Evolutionary conservation across 2,329 filamentous ascomycete species (phyloP).

Genomic region (Monosporascus cannonballus): DNA sequence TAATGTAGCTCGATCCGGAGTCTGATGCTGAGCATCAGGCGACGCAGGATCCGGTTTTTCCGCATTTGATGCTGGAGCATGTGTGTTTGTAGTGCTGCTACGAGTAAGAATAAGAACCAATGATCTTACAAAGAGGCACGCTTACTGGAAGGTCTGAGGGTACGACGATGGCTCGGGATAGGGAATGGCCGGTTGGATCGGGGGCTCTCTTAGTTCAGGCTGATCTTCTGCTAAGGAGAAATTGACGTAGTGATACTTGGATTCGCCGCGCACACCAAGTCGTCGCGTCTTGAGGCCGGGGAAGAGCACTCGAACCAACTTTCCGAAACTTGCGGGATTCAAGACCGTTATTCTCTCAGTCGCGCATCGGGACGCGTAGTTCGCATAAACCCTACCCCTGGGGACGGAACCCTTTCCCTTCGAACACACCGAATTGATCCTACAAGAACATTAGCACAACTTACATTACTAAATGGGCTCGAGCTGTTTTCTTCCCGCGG

Average conservation of each 20-base stretch:
- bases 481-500: not conserved
- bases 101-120: conserved; percentile 5
- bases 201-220: conserved; percentile 39
- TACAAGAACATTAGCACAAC: conserved; percentile 31
- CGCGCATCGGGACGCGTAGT: conserved; percentile 88
- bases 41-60: conserved; percentile 28
- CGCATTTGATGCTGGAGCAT: conserved; percentile 16
- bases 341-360: conserved; percentile 90
- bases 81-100: conserved; percentile 28
- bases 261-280: conserved; percentile 89
- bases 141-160: conserved; percentile 46
- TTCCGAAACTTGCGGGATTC: conserved; percentile 96
- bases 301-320: conserved; percentile 92
- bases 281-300: conserved; percentile 89
- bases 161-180: conserved; percentile 43
- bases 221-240: conserved; percentile 56
- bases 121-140: conserved; percentile 1
- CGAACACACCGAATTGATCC: conserved; percentile 68
- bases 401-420: conserved; percentile 82
- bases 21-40: conserved; percentile 29
- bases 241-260: conserved; percentile 92
- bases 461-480: not conserved
- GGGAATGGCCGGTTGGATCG: conserved; percentile 40
- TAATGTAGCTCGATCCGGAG: conserved; percentile 18
- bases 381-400: conserved; percentile 87